Conservation (phyloP, 2,329 filamentous ascomycete genomes). For the Venturia pyrina region DNA sequence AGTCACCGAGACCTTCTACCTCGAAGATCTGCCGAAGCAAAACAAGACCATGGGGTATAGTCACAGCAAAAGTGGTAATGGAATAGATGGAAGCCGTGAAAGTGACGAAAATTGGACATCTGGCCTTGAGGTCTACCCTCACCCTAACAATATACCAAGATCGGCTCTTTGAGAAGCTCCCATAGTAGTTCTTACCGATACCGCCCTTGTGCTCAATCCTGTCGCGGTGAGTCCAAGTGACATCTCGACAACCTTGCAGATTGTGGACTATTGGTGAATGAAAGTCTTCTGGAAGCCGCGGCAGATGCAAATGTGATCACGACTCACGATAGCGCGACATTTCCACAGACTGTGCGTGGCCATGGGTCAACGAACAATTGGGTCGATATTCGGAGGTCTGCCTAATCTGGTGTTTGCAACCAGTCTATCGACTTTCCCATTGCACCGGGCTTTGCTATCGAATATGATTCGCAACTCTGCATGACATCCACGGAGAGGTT, state of each 20-base stretch:
- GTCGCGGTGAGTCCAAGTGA: not conserved
- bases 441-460: not conserved
- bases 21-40: not conserved
- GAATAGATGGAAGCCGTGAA: not conserved
- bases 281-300: not conserved
- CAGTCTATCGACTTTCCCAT: not conserved
- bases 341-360: not conserved
- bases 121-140: not conserved
- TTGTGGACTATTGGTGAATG: not conserved
- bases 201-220: not conserved
- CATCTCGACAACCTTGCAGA: not conserved
- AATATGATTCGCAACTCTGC: not conserved
- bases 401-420: constrained; percentile 1
- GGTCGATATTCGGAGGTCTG: constrained; percentile 4
- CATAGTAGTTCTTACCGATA: not conserved
- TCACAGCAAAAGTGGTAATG: not conserved
- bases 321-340: not conserved
- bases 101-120: not conserved
- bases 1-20: not conserved
- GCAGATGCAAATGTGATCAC: not conserved
- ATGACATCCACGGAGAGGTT: not conserved
- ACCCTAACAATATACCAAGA: not conserved
- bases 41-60: not conserved
- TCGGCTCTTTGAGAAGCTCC: not conserved
- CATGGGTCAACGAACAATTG: not conserved